Percentiles rank a stretch among this genome's conserved stretches.
Conservation (phyloP, 2,329 filamentous ascomycete genomes). For the Venturia aucupariae region DNA sequence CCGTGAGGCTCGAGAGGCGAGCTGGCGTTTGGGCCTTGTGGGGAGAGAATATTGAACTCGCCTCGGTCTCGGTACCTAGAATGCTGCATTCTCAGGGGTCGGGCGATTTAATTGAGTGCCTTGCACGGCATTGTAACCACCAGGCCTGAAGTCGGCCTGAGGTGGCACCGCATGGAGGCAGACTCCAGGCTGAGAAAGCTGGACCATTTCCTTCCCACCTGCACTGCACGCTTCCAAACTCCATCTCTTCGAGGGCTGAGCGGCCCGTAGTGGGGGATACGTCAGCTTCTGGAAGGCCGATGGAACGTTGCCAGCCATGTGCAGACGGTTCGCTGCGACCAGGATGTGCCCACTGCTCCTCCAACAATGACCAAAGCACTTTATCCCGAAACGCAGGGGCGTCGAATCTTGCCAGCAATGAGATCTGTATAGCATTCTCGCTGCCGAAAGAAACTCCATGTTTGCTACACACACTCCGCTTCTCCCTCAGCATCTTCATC, state of each 20-base stretch:
- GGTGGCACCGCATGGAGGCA: background rate
- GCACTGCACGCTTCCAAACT: too few relatives aligned
- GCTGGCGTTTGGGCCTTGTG: too few relatives aligned
- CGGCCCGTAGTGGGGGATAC: background rate
- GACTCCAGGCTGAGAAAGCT: too few relatives aligned
- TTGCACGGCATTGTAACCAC: background rate
- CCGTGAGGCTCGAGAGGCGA: too few relatives aligned
- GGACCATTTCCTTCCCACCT: too few relatives aligned
- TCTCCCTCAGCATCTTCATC: background rate
- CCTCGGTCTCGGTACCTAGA: too few relatives aligned
- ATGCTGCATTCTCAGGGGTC: background rate
- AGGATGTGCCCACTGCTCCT: background rate
- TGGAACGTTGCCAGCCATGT: conserved; percentile 4
- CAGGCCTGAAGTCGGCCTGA: background rate
- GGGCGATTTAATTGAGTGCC: background rate
- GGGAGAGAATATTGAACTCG: background rate
- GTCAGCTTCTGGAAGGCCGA: conserved; percentile 8
- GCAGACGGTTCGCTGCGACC: background rate
- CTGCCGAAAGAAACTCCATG: background rate
- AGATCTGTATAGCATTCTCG: background rate
- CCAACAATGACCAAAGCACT: conserved; percentile 5
- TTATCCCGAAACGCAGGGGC: conserved; percentile 1
- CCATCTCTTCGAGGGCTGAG: background rate
- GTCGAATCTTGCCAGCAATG: conserved; percentile 3
- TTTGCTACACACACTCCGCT: background rate